Evolutionary conservation across 2,329 filamentous ascomycete species (phyloP).

Genomic region (Colletotrichum liriopes): DNA sequence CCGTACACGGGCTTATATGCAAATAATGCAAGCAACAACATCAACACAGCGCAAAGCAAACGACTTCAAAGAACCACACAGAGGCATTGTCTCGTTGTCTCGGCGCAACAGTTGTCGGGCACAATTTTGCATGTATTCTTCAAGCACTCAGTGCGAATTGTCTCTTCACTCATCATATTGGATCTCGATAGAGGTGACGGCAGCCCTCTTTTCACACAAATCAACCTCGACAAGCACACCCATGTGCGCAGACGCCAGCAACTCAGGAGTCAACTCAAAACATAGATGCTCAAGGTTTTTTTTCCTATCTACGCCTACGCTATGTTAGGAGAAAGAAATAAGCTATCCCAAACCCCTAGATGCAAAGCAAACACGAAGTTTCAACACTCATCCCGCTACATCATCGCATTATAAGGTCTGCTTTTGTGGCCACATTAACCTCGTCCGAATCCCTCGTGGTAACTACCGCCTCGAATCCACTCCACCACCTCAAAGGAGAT

Average conservation of each 20-base stretch:
- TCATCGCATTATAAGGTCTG: constrained; percentile 17
- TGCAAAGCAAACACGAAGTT: neutral
- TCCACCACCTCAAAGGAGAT: constrained; percentile 91
- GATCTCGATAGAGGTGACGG: neutral
- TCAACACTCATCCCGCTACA: constrained; percentile 1
- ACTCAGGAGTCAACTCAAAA: neutral
- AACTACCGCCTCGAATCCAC: constrained; percentile 74
- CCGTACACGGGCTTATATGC: neutral
- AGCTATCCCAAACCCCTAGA: neutral
- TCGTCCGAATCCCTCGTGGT: constrained; percentile 50
- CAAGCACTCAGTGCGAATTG: neutral
- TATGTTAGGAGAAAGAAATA: constrained; percentile 29
- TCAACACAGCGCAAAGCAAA: constrained; percentile 19
- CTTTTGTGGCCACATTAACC: constrained; percentile 15
- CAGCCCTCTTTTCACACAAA: neutral
- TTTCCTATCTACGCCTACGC: constrained; percentile 41
- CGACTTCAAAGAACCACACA: constrained; percentile 16
- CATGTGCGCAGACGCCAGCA: neutral
- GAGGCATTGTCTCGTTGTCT: constrained; percentile 19
- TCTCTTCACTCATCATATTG: neutral
- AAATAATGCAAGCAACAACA: constrained; percentile 13
- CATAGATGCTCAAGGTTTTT: constrained; percentile 7
- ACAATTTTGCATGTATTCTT: no score
- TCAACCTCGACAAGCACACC: neutral
- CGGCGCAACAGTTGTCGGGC: neutral